phyloP scores from a whole-genome alignment of 257 asterid genomes.

The Nemophila menziesii region DNA sequence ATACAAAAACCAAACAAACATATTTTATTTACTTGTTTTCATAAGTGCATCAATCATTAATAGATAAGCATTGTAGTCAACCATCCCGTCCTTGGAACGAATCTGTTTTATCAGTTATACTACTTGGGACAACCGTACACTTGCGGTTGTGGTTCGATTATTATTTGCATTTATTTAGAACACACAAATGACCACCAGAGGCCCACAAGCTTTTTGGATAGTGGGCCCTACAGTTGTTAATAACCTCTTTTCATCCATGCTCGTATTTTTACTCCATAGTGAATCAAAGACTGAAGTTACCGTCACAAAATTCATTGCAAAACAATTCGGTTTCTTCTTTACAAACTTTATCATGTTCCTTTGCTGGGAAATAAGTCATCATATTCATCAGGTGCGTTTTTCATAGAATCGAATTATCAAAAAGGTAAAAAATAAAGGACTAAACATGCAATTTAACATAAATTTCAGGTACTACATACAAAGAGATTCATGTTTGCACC shows the following conservation, averaged over 20 bases:
- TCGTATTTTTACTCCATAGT: slow-evolving; percentile 34
- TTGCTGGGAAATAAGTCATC: slow-evolving; percentile 81
- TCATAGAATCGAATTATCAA: background rate
- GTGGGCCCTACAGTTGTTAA: slow-evolving; percentile 53
- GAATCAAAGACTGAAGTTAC: slow-evolving; percentile 38
- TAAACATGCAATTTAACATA: slow-evolving; percentile 5
- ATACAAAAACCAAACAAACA: too few species aligned
- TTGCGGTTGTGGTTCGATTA: too few species aligned
- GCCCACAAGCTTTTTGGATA: too few species aligned
- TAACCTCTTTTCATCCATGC: slow-evolving; percentile 34
- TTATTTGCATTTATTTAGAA: too few species aligned
- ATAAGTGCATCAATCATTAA: too few species aligned
- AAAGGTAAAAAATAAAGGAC: too few species aligned
- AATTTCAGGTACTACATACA: slow-evolving; percentile 71
- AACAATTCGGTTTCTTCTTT: slow-evolving; percentile 48
- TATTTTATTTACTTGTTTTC: too few species aligned
- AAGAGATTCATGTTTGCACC: slow-evolving; percentile 86
- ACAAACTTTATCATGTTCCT: slow-evolving; percentile 57
- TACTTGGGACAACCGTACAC: too few species aligned
- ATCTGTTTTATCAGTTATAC: too few species aligned
- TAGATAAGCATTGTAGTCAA: too few species aligned
- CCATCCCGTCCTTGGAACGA: too few species aligned
- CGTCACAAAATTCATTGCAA: slow-evolving; percentile 30
- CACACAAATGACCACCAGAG: too few species aligned
- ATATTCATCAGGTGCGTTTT: slow-evolving; percentile 65